A percentile compares a stretch with the other conserved stretches of the same genome.
These are phyloP conservation scores for Trichoderma sp. DNA, from an alignment of 2,329 filamentous ascomycete species.

Conservation along the genomic window DNA sequence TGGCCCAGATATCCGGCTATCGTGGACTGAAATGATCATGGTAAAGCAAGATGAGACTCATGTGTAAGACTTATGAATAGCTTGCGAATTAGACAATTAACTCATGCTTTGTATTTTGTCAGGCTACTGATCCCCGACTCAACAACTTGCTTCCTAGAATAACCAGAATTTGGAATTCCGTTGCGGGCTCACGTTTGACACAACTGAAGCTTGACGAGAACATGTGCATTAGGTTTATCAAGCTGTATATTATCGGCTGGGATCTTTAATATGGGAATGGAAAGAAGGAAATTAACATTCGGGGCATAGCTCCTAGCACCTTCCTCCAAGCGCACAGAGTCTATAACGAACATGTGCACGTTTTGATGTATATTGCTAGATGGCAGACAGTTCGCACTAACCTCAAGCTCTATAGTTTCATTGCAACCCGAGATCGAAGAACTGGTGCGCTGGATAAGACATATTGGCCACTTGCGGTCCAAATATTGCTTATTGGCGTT, in stretches of 20 bases:
- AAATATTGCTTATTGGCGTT: background rate
- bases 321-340: no score
- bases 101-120: slow-evolving; percentile 30
- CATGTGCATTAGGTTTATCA: background rate
- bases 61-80: slow-evolving; percentile 41
- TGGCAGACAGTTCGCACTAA: background rate
- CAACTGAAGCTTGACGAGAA: no score
- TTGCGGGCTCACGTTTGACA: background rate
- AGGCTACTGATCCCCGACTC: slow-evolving; percentile 32
- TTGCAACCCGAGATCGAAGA: background rate
- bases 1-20: no score
- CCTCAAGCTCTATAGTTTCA: background rate
- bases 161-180: background rate
- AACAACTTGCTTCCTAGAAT: slow-evolving; percentile 36
- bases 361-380: background rate
- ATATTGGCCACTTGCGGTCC: background rate
- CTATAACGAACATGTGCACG: background rate
- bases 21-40: slow-evolving; percentile 34
- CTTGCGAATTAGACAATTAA: background rate
- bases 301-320: background rate
- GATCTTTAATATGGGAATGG: background rate
- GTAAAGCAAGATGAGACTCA: slow-evolving; percentile 45
- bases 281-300: background rate
- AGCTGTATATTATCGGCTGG: background rate
- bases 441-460: background rate